These are phyloP conservation scores for Fusarium incarnatum DNA, from an alignment of 2,329 filamentous ascomycete genomes.

Conservation along the genomic window DNA sequence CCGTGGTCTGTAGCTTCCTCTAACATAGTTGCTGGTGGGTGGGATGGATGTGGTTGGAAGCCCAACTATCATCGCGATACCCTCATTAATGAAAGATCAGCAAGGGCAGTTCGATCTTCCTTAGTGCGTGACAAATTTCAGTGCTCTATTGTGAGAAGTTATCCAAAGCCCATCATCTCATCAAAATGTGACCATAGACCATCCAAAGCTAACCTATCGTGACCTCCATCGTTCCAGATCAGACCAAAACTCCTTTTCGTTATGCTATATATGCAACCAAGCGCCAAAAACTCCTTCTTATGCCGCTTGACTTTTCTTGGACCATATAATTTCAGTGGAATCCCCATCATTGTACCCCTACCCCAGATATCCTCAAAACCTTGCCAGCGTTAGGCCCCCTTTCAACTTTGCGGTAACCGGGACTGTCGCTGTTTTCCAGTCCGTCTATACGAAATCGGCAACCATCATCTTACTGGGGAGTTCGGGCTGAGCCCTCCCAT, in stretches of 20 bases:
- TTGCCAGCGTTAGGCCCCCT: neutral
- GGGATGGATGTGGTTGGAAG: neutral
- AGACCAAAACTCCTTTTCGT: conserved; percentile 12
- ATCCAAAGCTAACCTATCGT: conserved; percentile 18
- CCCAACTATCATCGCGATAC: neutral
- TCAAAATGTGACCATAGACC: neutral
- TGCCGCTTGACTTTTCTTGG: conserved; percentile 7
- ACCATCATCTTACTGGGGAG: conserved; percentile 45
- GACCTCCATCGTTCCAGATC: neutral
- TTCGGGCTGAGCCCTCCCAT: conserved; percentile 48
- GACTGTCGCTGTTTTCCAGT: conserved; percentile 37
- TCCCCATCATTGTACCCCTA: neutral
- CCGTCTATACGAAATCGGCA: conserved; percentile 14
- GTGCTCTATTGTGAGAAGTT: neutral
- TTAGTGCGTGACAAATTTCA: neutral
- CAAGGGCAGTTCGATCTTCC: neutral
- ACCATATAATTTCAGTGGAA: neutral
- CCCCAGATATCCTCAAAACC: neutral
- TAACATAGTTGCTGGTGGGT: neutral
- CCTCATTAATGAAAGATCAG: neutral
- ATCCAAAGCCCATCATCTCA: neutral
- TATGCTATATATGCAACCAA: conserved; percentile 4
- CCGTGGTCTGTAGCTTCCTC: neutral
- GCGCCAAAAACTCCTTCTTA: conserved; percentile 32
- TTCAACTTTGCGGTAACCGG: neutral